Evolutionary conservation across 1,284 basidiomycete species (phyloP), one percentile per base, ranked within the genome.

Genomic region (Cutaneotrichosporon sp.): DNA sequence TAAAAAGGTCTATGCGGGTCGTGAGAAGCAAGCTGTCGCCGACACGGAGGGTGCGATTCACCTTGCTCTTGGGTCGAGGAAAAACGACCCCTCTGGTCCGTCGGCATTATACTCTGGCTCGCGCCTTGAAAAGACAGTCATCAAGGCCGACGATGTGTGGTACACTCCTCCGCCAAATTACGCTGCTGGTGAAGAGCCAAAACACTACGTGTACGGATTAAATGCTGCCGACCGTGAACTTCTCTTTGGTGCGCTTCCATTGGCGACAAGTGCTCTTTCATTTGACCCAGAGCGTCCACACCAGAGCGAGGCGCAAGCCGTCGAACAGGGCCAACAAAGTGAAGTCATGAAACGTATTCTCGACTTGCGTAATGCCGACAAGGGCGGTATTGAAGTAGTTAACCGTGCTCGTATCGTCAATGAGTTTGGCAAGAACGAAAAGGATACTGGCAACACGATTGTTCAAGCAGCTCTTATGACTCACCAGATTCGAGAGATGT

Each of bases 381-480:
- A 91, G 46, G 84, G 82, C 56, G 92, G 91, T 21, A 89, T 97
- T 67, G 87, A 91, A 67, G 90, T 86, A 69, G 91, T 94, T 81
- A 97, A 97, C 79, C 85, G 89, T 65, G 84, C 87, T 72, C 84
- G 92, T 67, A 90, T 96, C 70, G 84, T 97, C 52, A 80, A 82
- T 13, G 88, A 86, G 61, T 97, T 98, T 83, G 94, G 90, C 30
- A 51, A 62, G 1, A 56, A 63, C 49, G 68, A 65, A 0, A 38
- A 60, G 34, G 90, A 96, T 76, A 85, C 92, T 1, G 95, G 92
- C 42, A 84, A 88, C 60, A 85, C 90, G 0, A 90, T 93, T 73
- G 93, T 96, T 0, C 93, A 97, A 84, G 95, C 89, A 57, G 95
- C 95, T 0, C 82, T 97, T 30, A 76, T 94, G 61, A 97, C 95